A percentile compares a stretch with the other conserved stretches of the same genome.
Evolutionary conservation across 768 basidiomycete genomes (phyloP).

Genomic region (Mycena polygramma): DNA sequence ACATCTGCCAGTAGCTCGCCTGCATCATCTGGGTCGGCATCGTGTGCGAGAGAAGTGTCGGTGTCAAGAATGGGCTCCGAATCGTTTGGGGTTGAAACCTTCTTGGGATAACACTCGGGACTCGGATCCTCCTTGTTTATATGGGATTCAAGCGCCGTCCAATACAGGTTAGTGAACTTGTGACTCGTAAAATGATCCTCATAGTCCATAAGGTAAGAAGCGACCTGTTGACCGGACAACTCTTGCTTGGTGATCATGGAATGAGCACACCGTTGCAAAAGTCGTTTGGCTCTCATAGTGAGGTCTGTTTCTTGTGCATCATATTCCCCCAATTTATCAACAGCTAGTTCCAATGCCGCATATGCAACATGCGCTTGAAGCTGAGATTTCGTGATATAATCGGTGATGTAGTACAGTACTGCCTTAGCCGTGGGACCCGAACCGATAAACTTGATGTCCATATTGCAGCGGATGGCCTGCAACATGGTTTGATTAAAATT

Average conservation of each 20-base stretch:
- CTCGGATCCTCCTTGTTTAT: background rate
- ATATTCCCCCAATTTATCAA: constrained; percentile 35
- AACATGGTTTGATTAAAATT: constrained; percentile 17
- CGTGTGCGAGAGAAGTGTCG: background rate
- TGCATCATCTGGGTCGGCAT: too few relatives aligned
- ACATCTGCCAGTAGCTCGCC: too few relatives aligned
- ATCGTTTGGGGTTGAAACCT: background rate
- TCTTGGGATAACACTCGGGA: background rate
- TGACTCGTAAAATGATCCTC: constrained; percentile 35
- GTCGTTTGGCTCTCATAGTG: constrained; percentile 25
- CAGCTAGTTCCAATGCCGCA: constrained; percentile 17
- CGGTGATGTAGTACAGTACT: constrained; percentile 47
- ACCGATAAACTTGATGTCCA: constrained; percentile 34
- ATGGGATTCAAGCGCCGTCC: constrained; percentile 17
- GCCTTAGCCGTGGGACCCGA: too few relatives aligned
- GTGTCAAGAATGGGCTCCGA: background rate
- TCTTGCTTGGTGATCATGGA: too few relatives aligned
- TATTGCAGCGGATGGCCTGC: constrained; percentile 21
- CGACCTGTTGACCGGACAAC: too few relatives aligned
- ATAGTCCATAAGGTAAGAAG: too few relatives aligned
- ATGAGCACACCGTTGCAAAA: too few relatives aligned
- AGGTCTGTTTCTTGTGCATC: constrained; percentile 5
- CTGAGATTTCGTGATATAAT: constrained; percentile 48
- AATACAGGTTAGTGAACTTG: constrained; percentile 22
- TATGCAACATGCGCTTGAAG: constrained; percentile 38